These are phyloP conservation scores for Podila verticillata DNA, from an alignment of 192 early-diverging fungal genomes.

Conservation along the genomic window DNA sequence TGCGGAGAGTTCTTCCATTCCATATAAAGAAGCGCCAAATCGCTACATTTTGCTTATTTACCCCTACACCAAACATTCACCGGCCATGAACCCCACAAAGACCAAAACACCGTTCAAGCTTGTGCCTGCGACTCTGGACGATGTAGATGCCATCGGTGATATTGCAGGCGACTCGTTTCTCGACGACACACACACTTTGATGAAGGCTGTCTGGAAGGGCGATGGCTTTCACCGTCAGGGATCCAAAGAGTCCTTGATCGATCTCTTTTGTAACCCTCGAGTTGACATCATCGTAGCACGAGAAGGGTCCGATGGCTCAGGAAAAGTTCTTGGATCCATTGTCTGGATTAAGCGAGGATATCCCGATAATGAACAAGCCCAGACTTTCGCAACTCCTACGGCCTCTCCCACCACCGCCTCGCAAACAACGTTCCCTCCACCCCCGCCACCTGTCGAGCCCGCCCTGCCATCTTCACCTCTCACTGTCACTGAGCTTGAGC, in stretches of 20 bases:
- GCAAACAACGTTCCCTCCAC: constrained; percentile 3
- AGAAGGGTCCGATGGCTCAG: constrained; percentile 9
- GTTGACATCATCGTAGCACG: constrained; percentile 22
- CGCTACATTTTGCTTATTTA: neutral
- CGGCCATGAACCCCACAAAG: neutral
- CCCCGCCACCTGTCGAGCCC: constrained; percentile 9
- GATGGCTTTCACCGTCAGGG: constrained; percentile 19
- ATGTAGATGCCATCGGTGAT: constrained; percentile 16
- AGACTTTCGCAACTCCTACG: neutral
- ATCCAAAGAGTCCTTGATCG: neutral
- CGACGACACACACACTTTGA: constrained; percentile 12
- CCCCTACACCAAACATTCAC: neutral
- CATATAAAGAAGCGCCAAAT: too few species aligned
- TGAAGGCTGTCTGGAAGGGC: constrained; percentile 29
- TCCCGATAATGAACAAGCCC: neutral
- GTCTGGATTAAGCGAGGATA: constrained; percentile 14
- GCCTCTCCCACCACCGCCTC: neutral
- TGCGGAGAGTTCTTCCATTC: too few species aligned
- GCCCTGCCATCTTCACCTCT: constrained; percentile 4
- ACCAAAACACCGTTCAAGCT: constrained; percentile 5
- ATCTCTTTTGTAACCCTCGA: neutral
- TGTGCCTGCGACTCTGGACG: constrained; percentile 5
- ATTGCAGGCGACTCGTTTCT: constrained; percentile 22
- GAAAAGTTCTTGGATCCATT: constrained; percentile 17
- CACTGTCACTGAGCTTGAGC: constrained; percentile 12